Percentiles rank a stretch among this genome's conserved stretches.
Conservation (phyloP, 2,329 filamentous ascomycete genomes). For the Xylaria sp. region DNA sequence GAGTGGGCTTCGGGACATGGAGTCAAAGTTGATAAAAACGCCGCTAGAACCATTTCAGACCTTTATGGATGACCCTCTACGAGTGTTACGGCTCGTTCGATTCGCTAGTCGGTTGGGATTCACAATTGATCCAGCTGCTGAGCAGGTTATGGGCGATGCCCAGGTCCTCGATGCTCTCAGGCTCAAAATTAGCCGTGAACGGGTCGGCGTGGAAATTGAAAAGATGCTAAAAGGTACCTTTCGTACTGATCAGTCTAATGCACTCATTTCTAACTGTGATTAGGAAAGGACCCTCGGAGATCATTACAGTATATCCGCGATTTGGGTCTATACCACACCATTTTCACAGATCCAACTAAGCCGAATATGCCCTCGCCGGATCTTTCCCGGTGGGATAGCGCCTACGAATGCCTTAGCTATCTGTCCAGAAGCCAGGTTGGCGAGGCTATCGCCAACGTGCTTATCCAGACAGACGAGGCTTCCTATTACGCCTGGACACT, state of each 20-base stretch:
- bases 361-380: constrained; percentile 65
- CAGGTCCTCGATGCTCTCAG: constrained; percentile 83
- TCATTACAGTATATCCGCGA: constrained; percentile 67
- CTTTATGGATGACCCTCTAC: constrained; percentile 91
- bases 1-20: constrained; percentile 80
- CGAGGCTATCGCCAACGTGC: constrained; percentile 61
- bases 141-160: constrained; percentile 79
- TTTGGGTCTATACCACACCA: constrained; percentile 74
- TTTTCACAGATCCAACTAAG: constrained; percentile 77
- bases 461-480: constrained; percentile 73
- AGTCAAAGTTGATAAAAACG: constrained; percentile 78
- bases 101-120: constrained; percentile 90
- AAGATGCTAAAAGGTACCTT: constrained; percentile 83
- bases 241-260: background rate
- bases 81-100: constrained; percentile 86
- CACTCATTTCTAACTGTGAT: constrained; percentile 13
- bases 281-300: constrained; percentile 48
- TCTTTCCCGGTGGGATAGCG: constrained; percentile 68
- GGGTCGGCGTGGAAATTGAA: constrained; percentile 86
- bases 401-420: constrained; percentile 71
- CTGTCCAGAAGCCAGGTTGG: constrained; percentile 59
- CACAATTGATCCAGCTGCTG: constrained; percentile 75
- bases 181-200: constrained; percentile 90
- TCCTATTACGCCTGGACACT: constrained; percentile 81
- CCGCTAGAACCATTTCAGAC: constrained; percentile 90